Evolutionary conservation across 208 protist species (phyloP), one percentile per base, ranked within the genome.

Genomic region (Crithidia sp.): DNA sequence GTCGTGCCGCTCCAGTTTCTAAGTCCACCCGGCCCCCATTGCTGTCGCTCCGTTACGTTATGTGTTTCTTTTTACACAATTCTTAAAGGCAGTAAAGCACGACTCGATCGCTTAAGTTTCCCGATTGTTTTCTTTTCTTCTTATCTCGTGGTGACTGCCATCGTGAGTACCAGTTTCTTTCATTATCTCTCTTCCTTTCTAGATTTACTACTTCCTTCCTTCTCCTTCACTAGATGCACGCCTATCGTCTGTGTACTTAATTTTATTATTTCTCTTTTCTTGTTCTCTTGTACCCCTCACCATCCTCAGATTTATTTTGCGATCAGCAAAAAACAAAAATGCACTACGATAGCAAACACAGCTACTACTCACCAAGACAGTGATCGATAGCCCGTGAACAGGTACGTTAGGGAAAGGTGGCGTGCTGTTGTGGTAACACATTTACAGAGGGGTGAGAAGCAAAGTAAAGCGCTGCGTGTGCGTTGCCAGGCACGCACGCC

Each of bases 1-100:
- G 2, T 79, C 74, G 7, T 72, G 67, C 49, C 61, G 67, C 47
- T 85, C 72, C 3, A 79, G 77, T 52, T 65, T 39, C 40, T 72
- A 61, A 19, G 52, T 4, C 19, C 7, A 54, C 5, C 19, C 57
- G 45, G 55, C 53, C 19, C 5, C 3, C 56, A 52, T 77, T 64
- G 39, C 37, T 43, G 10, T 56, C 3, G 14, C n/a, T 28, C 41
- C 5, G 16, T 37, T 16, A 16, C 37, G 16, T 50, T 28, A 28
- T 28, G 28, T 28, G 28, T 28, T 28, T 28, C 28, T 28, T 28
- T 28, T 1, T 28, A 28, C 28, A 28, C 28, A 28, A 28, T 28
- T 28, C 28, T 28, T 28, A 28, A 0, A 28, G 28, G 28, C 28
- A 28, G 28, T 28, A 28, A 28, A 28, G 1, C 28, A 2, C 28